Evolutionary conservation across 139 green algal species (phyloP).

Genomic region (Tetradesmus lagerheimii): DNA sequence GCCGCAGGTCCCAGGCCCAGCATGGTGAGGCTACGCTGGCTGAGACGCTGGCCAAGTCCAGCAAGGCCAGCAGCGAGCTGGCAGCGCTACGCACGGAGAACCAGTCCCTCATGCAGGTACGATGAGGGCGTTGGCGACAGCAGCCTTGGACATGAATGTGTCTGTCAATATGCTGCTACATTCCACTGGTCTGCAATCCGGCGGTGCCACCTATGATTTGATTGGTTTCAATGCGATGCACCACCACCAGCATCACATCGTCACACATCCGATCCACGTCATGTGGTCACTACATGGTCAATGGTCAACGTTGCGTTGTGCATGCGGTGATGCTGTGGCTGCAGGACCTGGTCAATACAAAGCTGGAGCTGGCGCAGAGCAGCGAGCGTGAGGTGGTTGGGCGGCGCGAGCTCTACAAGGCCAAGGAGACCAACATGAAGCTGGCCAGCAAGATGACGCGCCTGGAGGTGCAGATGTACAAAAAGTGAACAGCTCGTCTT

Average conservation of each 20-base stretch:
- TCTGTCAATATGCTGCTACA: too few species aligned
- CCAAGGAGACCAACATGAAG: slow-evolving; percentile 72
- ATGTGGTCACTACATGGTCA: too few species aligned
- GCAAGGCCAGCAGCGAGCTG: slow-evolving; percentile 47
- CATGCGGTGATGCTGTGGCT: not conserved
- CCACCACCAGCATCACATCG: too few species aligned
- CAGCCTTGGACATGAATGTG: too few species aligned
- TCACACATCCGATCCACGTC: too few species aligned
- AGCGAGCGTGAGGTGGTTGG: slow-evolving; percentile 60
- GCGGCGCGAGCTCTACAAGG: slow-evolving; percentile 58
- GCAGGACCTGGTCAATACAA: slow-evolving; percentile 61
- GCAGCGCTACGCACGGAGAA: slow-evolving; percentile 50
- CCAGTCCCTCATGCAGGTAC: slow-evolving; percentile 52
- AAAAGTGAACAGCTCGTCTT: not conserved
- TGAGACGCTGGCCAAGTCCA: slow-evolving; percentile 26
- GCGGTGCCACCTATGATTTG: too few species aligned
- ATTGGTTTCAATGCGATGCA: too few species aligned
- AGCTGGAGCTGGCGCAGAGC: slow-evolving; percentile 61
- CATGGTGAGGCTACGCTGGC: slow-evolving; percentile 34
- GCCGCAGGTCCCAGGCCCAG: slow-evolving; percentile 34
- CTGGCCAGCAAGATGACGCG: slow-evolving; percentile 71
- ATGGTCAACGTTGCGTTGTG: too few species aligned
- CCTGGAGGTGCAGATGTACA: slow-evolving; percentile 64
- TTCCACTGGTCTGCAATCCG: too few species aligned
- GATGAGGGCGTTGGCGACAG: too few species aligned